Conservation (phyloP, 2,329 filamentous ascomycete species). For the Venturia oleaginea region DNA sequence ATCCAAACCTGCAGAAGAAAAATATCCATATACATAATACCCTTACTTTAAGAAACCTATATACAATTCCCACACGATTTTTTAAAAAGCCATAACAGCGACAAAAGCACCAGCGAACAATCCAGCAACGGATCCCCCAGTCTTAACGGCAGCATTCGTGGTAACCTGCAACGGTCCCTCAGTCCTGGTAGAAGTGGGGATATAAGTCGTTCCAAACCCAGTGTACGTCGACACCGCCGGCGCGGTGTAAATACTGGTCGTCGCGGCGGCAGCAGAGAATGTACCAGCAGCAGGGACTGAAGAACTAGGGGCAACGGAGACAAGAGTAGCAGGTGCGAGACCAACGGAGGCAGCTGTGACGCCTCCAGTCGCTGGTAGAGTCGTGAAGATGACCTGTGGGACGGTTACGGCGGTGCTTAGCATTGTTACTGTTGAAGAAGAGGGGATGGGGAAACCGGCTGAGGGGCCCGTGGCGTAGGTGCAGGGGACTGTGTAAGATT, state of each 20-base stretch:
- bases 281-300: conserved; percentile 14
- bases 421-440: conserved; percentile 21
- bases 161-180: not conserved
- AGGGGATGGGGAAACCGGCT: conserved; percentile 23
- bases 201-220: not conserved
- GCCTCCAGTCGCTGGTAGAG: conserved; percentile 19
- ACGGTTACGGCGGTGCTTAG: conserved; percentile 29
- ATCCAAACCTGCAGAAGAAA: not conserved
- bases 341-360: conserved; percentile 19
- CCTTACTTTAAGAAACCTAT: not conserved
- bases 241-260: not conserved
- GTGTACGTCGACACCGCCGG: not conserved
- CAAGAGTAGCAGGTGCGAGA: conserved; percentile 17
- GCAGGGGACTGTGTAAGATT: conserved; percentile 26
- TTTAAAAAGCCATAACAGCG: not conserved
- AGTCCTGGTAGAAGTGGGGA: not conserved
- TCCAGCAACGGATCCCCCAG: not conserved
- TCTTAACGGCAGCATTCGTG: not conserved
- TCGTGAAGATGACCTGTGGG: conserved; percentile 26
- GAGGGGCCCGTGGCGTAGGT: conserved; percentile 29
- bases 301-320: conserved; percentile 14
- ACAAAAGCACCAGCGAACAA: not conserved
- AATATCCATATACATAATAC: not conserved
- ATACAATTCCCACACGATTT: not conserved
- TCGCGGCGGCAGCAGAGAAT: conserved; percentile 3